A percentile compares a stretch with the other conserved stretches of the same genome.
Evolutionary conservation across 2,329 filamentous ascomycete species (phyloP).

Genomic region (Aspergillus unguis): DNA sequence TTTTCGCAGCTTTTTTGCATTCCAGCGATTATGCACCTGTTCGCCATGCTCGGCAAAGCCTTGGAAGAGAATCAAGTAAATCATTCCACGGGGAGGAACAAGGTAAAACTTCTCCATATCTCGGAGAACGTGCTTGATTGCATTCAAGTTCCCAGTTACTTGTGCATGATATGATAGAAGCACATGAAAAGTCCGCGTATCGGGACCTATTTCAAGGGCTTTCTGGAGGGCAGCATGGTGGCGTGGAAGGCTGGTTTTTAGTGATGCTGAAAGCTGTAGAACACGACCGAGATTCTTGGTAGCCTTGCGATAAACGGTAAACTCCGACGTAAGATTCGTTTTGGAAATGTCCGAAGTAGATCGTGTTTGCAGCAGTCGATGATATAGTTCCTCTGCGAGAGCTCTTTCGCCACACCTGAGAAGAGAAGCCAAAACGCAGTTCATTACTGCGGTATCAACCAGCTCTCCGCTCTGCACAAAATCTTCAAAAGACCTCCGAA

Average conservation of each 20-base stretch:
- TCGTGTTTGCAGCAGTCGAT: slow-evolving; percentile 71
- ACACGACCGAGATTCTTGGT: slow-evolving; percentile 47
- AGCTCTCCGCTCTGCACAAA: slow-evolving; percentile 84
- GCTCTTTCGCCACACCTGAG: slow-evolving; percentile 71
- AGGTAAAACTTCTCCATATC: slow-evolving; percentile 71
- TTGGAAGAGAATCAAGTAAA: slow-evolving; percentile 79
- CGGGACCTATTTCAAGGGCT: slow-evolving; percentile 64
- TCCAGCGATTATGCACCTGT: slow-evolving; percentile 65
- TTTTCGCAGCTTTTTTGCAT: slow-evolving; percentile 60
- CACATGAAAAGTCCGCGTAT: slow-evolving; percentile 75
- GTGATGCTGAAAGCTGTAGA: slow-evolving; percentile 45
- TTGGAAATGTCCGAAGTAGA: slow-evolving; percentile 25
- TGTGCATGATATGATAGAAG: slow-evolving; percentile 72
- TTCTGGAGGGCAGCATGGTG: slow-evolving; percentile 62
- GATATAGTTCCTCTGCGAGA: slow-evolving; percentile 76
- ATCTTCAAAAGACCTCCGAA: slow-evolving; percentile 73
- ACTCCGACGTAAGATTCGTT: slow-evolving; percentile 33
- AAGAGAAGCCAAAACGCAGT: slow-evolving; percentile 78
- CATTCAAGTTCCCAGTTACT: slow-evolving; percentile 66
- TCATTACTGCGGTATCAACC: slow-evolving; percentile 81
- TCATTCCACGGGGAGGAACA: slow-evolving; percentile 67
- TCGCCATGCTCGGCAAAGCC: slow-evolving; percentile 75
- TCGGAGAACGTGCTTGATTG: slow-evolving; percentile 66
- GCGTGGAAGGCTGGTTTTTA: slow-evolving; percentile 50
- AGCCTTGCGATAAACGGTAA: slow-evolving; percentile 34